These are phyloP conservation scores for Hamamelis virginiana DNA, from an alignment of 164 flowering plant species.

Conservation along the genomic window DNA sequence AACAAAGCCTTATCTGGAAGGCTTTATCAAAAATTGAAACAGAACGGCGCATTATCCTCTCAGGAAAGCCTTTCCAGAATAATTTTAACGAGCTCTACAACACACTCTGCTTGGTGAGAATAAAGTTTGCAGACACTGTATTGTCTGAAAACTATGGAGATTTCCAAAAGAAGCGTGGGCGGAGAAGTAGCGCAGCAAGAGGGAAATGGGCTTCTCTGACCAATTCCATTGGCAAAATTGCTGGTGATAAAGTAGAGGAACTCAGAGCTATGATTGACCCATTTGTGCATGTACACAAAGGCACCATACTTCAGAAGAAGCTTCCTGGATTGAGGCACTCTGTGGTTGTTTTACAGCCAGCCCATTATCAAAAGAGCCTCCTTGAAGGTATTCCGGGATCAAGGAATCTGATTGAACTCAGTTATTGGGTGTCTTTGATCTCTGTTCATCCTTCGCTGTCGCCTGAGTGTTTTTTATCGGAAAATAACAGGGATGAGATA, in stretches of 20 bases:
- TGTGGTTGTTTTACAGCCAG: constrained; percentile 47
- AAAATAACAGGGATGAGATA: constrained; percentile 16
- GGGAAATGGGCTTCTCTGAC: constrained; percentile 38
- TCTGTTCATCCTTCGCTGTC: constrained; percentile 70
- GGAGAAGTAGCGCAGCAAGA: constrained; percentile 22
- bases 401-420: constrained; percentile 18
- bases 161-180: constrained; percentile 5
- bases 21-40: constrained; percentile 49
- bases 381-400: constrained; percentile 25
- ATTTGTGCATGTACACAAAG: constrained; percentile 76
- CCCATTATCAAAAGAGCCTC: constrained; percentile 39
- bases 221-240: constrained; percentile 28
- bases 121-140: constrained; percentile 34
- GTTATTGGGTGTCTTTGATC: constrained; percentile 29
- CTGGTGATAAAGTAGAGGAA: constrained; percentile 24
- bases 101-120: constrained; percentile 60
- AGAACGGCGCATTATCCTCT: constrained; percentile 64
- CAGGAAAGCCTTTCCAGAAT: constrained; percentile 95
- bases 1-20: constrained; percentile 47
- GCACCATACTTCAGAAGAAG: constrained; percentile 45
- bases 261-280: constrained; percentile 45
- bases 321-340: constrained; percentile 71
- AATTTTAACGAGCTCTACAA: constrained; percentile 71
- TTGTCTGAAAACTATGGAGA: constrained; percentile 1
- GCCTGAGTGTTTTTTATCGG: neutral